phyloP scores from a whole-genome alignment of 2,329 filamentous ascomycete species.

The Fusarium sp. region DNA sequence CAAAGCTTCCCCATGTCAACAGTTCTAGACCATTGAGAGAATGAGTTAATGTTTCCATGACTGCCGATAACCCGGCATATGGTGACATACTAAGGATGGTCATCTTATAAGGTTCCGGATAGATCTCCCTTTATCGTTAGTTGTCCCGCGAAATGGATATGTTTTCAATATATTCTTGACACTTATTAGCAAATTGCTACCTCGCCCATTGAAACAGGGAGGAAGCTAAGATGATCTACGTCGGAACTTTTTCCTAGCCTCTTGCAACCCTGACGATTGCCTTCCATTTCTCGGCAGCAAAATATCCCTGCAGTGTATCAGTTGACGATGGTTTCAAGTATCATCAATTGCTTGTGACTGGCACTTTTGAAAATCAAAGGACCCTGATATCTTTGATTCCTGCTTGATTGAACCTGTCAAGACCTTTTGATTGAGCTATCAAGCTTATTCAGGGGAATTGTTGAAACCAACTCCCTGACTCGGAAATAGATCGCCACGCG shows the following conservation, averaged over 20 bases:
- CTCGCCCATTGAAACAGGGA: background rate
- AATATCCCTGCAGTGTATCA: slow-evolving; percentile 1
- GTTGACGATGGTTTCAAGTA: background rate
- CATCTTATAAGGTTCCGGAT: background rate
- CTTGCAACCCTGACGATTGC: slow-evolving; percentile 3
- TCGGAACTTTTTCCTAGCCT: slow-evolving; percentile 21
- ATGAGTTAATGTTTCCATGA: background rate
- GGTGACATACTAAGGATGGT: background rate
- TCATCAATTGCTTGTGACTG: slow-evolving; percentile 21
- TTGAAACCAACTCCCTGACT: slow-evolving; percentile 28
- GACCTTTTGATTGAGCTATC: slow-evolving; percentile 27
- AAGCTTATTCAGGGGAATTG: slow-evolving; percentile 23
- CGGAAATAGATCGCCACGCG: slow-evolving; percentile 28
- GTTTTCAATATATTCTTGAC: background rate
- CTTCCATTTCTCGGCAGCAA: slow-evolving; percentile 7
- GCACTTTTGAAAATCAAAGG: slow-evolving; percentile 24
- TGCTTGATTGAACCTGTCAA: background rate
- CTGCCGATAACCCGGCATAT: background rate
- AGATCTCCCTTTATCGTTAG: background rate
- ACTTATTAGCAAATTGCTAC: background rate
- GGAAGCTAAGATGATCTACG: background rate
- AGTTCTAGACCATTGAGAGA: background rate
- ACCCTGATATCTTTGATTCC: background rate
- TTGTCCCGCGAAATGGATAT: background rate
- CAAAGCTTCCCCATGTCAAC: background rate